Evolutionary conservation across 768 basidiomycete genomes (phyloP).

Genomic region (Collybia mongolica): DNA sequence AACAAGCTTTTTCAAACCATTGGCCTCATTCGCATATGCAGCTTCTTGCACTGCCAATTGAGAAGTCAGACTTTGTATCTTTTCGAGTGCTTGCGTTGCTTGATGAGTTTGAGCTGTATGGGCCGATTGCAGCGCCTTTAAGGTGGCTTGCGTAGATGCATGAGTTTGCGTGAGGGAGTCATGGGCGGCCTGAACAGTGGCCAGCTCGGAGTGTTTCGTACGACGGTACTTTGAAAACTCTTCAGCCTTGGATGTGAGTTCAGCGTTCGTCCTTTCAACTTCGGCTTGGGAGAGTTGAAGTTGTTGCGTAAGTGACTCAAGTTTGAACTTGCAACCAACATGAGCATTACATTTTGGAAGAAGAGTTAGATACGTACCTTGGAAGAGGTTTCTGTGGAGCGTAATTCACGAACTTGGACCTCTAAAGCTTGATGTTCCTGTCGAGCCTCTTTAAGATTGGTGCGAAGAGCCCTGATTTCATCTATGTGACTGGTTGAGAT

Average conservation of each 20-base stretch:
- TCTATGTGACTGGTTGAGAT: slow-evolving; percentile 39
- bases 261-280: slow-evolving; percentile 64
- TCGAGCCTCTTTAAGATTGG: slow-evolving; percentile 70
- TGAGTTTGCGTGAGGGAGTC: slow-evolving; percentile 72
- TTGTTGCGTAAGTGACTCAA: slow-evolving; percentile 83
- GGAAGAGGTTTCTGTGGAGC: slow-evolving; percentile 73
- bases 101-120: slow-evolving; percentile 73
- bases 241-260: slow-evolving; percentile 72
- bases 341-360: not conserved
- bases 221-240: slow-evolving; percentile 84
- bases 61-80: slow-evolving; percentile 72
- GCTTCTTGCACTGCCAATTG: slow-evolving; percentile 85
- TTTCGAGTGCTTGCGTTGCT: slow-evolving; percentile 72
- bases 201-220: slow-evolving; percentile 74
- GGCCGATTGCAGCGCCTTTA: slow-evolving; percentile 72
- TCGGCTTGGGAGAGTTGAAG: slow-evolving; percentile 76
- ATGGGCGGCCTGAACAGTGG: slow-evolving; percentile 72
- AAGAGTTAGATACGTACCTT: slow-evolving; percentile 43
- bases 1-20: slow-evolving; percentile 71
- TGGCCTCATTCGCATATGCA: slow-evolving; percentile 76
- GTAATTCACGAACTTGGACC: slow-evolving; percentile 66
- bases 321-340: slow-evolving; percentile 62
- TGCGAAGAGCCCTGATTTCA: slow-evolving; percentile 67
- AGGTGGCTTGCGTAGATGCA: slow-evolving; percentile 61
- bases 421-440: slow-evolving; percentile 71